Evolutionary conservation across 164 flowering plant genomes (phyloP).

Genomic region (Piper betle): DNA sequence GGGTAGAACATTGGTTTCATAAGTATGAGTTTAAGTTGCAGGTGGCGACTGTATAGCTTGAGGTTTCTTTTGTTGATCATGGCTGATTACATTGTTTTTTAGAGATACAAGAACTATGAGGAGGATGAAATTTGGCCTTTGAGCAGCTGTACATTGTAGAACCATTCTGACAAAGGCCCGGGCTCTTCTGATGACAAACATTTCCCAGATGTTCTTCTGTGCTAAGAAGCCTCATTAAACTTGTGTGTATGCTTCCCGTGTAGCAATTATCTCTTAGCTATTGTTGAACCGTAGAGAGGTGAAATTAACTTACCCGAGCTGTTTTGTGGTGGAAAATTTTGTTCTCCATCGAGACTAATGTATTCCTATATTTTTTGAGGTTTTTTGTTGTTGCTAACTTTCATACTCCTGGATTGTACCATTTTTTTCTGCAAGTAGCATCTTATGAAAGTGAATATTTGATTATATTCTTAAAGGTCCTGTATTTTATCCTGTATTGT

Average conservation of each 20-base stretch:
- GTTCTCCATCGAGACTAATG: slow-evolving; percentile 13
- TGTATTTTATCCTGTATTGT: too few relatives aligned
- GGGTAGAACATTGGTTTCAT: slow-evolving; percentile 22
- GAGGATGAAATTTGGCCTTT: neutral
- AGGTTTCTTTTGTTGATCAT: slow-evolving; percentile 2
- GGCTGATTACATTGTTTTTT: slow-evolving; percentile 3
- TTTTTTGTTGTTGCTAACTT: slow-evolving; percentile 6
- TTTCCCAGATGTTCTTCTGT: neutral
- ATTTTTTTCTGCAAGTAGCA: slow-evolving; percentile 7
- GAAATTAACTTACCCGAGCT: slow-evolving; percentile 22
- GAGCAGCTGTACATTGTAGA: neutral
- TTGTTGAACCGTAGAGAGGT: slow-evolving; percentile 1
- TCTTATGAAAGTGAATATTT: slow-evolving; percentile 9
- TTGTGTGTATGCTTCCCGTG: slow-evolving; percentile 7
- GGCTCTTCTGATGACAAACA: neutral
- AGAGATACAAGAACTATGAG: slow-evolving; percentile 1
- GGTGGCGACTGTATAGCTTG: slow-evolving; percentile 1
- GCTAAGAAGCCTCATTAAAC: neutral
- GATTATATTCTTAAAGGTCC: neutral
- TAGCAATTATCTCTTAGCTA: slow-evolving; percentile 2
- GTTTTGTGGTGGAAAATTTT: slow-evolving; percentile 26
- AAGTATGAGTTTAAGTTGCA: neutral
- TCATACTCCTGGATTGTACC: slow-evolving; percentile 14
- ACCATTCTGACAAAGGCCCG: neutral
- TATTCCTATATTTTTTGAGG: slow-evolving; percentile 20